These are phyloP conservation scores for Xanthoparmelia taractica DNA, from an alignment of 495 filamentous ascomycete genomes.

Conservation along the genomic window DNA sequence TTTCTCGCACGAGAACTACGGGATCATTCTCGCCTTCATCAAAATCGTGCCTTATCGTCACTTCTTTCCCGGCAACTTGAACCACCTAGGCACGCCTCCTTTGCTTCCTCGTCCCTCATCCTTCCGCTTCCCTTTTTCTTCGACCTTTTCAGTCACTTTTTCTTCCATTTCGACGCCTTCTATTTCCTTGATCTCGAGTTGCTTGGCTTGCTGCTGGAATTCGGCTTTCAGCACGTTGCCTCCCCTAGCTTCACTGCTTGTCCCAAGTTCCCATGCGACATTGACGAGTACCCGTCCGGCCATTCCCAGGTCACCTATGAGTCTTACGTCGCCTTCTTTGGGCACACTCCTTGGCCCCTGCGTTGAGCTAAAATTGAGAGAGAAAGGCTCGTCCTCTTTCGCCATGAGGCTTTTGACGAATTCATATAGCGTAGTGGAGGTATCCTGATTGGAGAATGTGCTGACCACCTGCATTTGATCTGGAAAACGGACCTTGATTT, in stretches of 20 bases:
- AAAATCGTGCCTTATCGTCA: slow-evolving; percentile 18
- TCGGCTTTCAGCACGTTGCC: slow-evolving; percentile 55
- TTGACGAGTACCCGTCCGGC: slow-evolving; percentile 64
- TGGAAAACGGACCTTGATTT: slow-evolving; percentile 78
- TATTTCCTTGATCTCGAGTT: slow-evolving; percentile 46
- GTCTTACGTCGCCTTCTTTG: slow-evolving; percentile 40
- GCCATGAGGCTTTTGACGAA: slow-evolving; percentile 49
- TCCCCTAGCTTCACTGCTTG: slow-evolving; percentile 35
- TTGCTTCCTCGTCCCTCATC: slow-evolving; percentile 27
- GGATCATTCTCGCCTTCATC: not conserved
- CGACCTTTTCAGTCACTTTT: slow-evolving; percentile 40
- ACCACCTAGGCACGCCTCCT: slow-evolving; percentile 57
- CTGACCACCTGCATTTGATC: slow-evolving; percentile 67
- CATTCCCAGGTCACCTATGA: slow-evolving; percentile 68
- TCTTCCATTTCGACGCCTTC: slow-evolving; percentile 35
- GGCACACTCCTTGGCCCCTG: slow-evolving; percentile 37
- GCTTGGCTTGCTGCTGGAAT: no score
- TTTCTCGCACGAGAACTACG: no score
- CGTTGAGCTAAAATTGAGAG: slow-evolving; percentile 36
- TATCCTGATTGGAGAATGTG: slow-evolving; percentile 54
- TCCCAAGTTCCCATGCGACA: slow-evolving; percentile 63
- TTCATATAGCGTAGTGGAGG: slow-evolving; percentile 56
- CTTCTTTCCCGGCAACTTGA: slow-evolving; percentile 58
- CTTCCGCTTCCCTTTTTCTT: slow-evolving; percentile 23
- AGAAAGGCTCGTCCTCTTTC: slow-evolving; percentile 42